Evolutionary conservation across 2,329 filamentous ascomycete species (phyloP).

Genomic region (Pseudocercospora crystallina): DNA sequence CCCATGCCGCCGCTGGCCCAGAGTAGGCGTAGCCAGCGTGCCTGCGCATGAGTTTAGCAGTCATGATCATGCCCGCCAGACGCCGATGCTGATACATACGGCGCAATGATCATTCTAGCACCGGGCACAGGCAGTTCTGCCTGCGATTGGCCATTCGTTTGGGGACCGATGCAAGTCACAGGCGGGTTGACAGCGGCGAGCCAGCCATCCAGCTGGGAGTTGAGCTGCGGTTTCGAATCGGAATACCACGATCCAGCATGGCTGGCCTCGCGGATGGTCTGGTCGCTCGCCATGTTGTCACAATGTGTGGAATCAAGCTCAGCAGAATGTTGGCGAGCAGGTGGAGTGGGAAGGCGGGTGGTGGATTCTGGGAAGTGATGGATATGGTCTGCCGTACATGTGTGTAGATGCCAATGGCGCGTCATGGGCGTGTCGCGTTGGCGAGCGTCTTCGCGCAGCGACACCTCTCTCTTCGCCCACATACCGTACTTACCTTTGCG

Average conservation of each 20-base stretch:
- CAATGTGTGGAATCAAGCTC: background rate
- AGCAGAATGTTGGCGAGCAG: background rate
- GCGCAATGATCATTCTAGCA: conserved; percentile 85
- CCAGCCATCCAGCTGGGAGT: conserved; percentile 69
- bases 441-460: background rate
- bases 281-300: conserved; percentile 24
- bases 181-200: conserved; percentile 68
- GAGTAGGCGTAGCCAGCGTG: conserved; percentile 95
- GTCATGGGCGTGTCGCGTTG: no score
- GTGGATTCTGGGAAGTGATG: no score
- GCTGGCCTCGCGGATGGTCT: conserved; percentile 57
- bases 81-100: conserved; percentile 56
- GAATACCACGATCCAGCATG: conserved; percentile 92
- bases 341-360: background rate
- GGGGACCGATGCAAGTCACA: conserved; percentile 59
- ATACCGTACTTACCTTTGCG: background rate
- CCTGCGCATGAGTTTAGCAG: conserved; percentile 49
- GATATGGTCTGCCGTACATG: no score
- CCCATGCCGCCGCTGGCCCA: conserved; percentile 87
- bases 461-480: background rate
- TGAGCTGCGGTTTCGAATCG: conserved; percentile 59
- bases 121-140: conserved; percentile 64
- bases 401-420: no score
- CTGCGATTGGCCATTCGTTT: conserved; percentile 39
- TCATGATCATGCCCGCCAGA: conserved; percentile 30